Evolutionary conservation across 257 asterid genomes (phyloP).

Genomic region (Jasminum sambac): DNA sequence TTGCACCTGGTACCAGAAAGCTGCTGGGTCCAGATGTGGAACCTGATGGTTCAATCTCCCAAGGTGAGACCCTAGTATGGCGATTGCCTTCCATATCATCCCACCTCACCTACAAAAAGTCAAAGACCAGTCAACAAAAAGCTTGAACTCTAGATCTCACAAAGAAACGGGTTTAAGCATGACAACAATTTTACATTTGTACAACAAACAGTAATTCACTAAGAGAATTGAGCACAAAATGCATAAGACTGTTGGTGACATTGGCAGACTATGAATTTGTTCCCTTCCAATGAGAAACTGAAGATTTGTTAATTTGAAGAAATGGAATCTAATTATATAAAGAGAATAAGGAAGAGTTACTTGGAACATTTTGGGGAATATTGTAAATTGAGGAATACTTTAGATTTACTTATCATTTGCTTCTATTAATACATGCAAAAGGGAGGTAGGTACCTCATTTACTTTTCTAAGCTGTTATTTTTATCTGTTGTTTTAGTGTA

Average conservation of each 20-base stretch:
- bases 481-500: not conserved
- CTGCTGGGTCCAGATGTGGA: conserved; percentile 58
- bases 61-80: conserved; percentile 85
- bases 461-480: not conserved
- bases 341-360: not conserved
- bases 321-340: not conserved
- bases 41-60: conserved; percentile 91
- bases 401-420: not conserved
- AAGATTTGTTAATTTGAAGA: not conserved
- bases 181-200: not conserved
- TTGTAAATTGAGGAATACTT: not conserved
- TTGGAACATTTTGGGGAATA: not conserved
- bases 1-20: conserved; percentile 60
- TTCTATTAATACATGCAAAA: too few relatives aligned
- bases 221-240: not conserved
- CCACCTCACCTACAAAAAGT: conserved; percentile 97
- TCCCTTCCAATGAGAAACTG: not conserved
- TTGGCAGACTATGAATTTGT: not conserved
- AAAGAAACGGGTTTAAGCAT: not conserved
- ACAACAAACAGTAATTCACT: not conserved
- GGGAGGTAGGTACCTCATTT: not conserved
- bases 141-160: not conserved
- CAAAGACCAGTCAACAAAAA: not conserved
- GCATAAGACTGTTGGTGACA: not conserved
- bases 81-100: conserved; percentile 79